A percentile compares a stretch with the other conserved stretches of the same genome.
Evolutionary conservation across 2,329 filamentous ascomycete species (phyloP).

Genomic region (Fusarium chuoi): DNA sequence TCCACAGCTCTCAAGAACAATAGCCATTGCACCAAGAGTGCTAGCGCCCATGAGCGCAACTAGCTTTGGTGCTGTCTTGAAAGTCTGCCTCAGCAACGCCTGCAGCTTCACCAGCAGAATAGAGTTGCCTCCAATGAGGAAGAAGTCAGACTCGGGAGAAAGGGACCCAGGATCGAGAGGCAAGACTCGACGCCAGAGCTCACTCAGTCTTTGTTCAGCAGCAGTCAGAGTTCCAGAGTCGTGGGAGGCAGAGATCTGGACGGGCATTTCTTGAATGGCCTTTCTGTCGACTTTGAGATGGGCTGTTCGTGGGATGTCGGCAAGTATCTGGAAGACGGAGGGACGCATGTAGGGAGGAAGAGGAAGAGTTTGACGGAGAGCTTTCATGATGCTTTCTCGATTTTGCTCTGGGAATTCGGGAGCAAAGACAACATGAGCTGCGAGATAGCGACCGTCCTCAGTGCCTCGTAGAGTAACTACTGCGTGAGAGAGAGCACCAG

Average conservation of each 20-base stretch:
- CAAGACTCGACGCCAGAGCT: background rate
- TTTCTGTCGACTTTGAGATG: constrained; percentile 2
- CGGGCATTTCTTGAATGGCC: background rate
- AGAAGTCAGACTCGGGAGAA: background rate
- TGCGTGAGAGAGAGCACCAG: background rate
- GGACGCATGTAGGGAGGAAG: background rate
- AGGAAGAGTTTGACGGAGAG: fast-evolving
- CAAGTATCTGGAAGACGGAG: background rate
- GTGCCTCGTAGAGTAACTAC: background rate
- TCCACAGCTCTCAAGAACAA: background rate
- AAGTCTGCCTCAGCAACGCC: background rate
- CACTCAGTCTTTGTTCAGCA: background rate
- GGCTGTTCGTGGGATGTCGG: background rate
- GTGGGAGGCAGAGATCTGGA: background rate
- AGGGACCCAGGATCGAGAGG: background rate
- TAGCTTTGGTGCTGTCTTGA: background rate
- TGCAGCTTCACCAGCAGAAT: background rate
- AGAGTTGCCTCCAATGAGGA: constrained; percentile 1
- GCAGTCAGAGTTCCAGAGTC: background rate
- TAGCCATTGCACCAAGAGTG: background rate
- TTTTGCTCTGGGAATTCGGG: background rate
- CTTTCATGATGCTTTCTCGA: background rate
- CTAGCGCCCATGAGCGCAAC: background rate
- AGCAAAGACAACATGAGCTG: background rate
- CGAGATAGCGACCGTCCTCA: background rate